These are phyloP conservation scores for Fusarium pseudonygamai DNA, from an alignment of 2,329 filamentous ascomycete genomes.

Conservation along the genomic window DNA sequence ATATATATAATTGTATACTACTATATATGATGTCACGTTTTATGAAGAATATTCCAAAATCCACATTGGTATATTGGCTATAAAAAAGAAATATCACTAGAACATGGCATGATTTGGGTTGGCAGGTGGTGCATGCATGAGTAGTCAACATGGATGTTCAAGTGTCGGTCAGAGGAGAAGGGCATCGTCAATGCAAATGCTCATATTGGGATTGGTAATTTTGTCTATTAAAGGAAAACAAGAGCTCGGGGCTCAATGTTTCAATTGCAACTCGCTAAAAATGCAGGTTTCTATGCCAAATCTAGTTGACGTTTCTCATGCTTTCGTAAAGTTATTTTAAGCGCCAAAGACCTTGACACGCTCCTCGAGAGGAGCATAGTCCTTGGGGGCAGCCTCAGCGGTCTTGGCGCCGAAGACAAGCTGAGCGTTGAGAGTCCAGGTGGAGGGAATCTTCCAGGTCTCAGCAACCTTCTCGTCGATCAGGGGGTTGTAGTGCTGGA, in stretches of 20 bases:
- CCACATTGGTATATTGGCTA: background rate
- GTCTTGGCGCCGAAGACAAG: constrained; percentile 80
- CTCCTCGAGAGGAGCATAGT: constrained; percentile 70
- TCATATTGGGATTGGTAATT: background rate
- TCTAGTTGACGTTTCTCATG: constrained; percentile 3
- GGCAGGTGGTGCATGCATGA: background rate
- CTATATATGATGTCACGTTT: background rate
- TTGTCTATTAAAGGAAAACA: background rate
- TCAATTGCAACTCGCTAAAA: constrained; percentile 26
- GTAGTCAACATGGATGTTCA: background rate
- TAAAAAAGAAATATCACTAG: background rate
- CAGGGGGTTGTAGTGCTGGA: constrained; percentile 94
- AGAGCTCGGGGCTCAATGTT: background rate
- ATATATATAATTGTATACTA: constrained; percentile 25
- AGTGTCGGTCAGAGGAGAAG: background rate
- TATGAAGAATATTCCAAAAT: background rate
- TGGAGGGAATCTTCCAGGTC: constrained; percentile 74
- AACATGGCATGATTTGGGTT: background rate
- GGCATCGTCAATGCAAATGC: background rate
- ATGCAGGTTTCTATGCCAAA: constrained; percentile 3
- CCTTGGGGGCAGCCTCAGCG: constrained; percentile 69
- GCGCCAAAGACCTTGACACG: constrained; percentile 72
- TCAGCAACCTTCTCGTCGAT: constrained; percentile 76
- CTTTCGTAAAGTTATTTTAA: constrained; percentile 43
- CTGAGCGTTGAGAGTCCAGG: constrained; percentile 84